Base-by-base conservation (phyloP, 2,329 filamentous ascomycete genomes). In the Exserohilum rostratum region DNA sequence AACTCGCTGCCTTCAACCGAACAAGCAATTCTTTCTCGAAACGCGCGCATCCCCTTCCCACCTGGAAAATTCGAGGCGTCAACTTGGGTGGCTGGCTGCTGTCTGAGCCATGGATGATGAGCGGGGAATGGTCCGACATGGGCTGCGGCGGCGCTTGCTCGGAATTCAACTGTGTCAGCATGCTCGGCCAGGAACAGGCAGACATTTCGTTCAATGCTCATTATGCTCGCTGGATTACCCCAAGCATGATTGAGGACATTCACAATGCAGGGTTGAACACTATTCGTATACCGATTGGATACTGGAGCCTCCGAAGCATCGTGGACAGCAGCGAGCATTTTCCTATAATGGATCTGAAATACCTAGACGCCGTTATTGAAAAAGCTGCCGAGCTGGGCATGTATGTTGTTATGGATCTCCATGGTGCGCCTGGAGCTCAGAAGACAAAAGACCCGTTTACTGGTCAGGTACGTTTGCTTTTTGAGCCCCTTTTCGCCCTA, bases 101-200 rank as follows among this genome's bases (percentile, higher is more conserved):
- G 46, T 71, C 79, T 18, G 83, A 85, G 70, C 81, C 81, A n/a
- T 85, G 83, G 83, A 80, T 85, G 64, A 78, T 79, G 47, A 61
- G 62, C 17, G 62, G 67, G 13, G 76, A 77, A 47, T 85, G 83
- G 82, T 67, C 58, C 13, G 61, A 60, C 18, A 82, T 83, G 63
- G 81, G 81, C 27, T 85, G 83, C 59, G 66, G 66, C 7, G 69
- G 59, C 0, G 59, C 74, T 12, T 66, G 75, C 17, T 81, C 79
- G 35, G 82, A 85, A 68, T 85, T 83, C 59, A 82, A 84, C 70
- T 85, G 83, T 62, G 80, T 85, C 30, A 68, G 67, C 51, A 69
- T 70, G 2, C 70, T 81, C 3, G 81, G 82, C 6, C 81, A 85
- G 62, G 67, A 70, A 7, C 64, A 67, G 18, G 80, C 82, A 13